Conservation (phyloP, 2,329 filamentous ascomycete genomes). For the Aspergillus amoenus region DNA sequence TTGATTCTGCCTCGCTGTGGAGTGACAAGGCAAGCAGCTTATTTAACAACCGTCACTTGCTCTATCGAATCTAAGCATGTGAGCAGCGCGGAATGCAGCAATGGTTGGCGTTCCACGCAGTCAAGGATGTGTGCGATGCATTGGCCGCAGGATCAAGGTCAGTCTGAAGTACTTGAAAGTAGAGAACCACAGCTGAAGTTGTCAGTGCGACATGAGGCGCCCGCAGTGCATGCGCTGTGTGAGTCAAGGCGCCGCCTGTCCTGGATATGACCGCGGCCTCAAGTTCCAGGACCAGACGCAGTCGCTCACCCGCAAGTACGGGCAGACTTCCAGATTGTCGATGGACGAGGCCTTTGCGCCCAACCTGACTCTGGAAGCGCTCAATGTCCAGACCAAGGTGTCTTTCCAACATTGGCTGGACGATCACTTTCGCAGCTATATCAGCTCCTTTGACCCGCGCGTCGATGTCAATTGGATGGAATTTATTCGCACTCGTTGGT, state of each 20-base stretch:
- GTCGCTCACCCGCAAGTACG: not conserved
- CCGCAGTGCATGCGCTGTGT: not conserved
- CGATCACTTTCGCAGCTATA: conserved; percentile 5
- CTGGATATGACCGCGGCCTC: not conserved
- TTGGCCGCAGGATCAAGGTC: conserved; percentile 14
- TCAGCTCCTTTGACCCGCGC: not conserved
- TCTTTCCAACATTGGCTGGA: conserved; percentile 8
- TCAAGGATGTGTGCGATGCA: conserved; percentile 9
- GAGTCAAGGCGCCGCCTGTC: not conserved
- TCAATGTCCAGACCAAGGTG: conserved; percentile 11
- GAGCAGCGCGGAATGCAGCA: not conserved
- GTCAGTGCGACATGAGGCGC: not conserved
- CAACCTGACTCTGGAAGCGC: conserved; percentile 2
- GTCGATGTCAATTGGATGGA: conserved; percentile 14
- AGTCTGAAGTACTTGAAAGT: too few relatives aligned
- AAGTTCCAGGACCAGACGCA: not conserved
- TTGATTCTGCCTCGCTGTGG: too few relatives aligned
- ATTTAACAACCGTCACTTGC: too few relatives aligned
- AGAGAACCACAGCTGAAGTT: too few relatives aligned
- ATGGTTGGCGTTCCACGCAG: conserved; percentile 13
- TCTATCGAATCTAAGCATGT: not conserved
- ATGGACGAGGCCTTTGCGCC: conserved; percentile 11
- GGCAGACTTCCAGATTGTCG: not conserved
- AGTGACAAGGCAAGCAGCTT: too few relatives aligned
- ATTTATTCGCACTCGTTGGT: conserved; percentile 6